Evolutionary conservation across 139 green algal genomes (phyloP).

Genomic region (Astrephomene gubernaculifera): DNA sequence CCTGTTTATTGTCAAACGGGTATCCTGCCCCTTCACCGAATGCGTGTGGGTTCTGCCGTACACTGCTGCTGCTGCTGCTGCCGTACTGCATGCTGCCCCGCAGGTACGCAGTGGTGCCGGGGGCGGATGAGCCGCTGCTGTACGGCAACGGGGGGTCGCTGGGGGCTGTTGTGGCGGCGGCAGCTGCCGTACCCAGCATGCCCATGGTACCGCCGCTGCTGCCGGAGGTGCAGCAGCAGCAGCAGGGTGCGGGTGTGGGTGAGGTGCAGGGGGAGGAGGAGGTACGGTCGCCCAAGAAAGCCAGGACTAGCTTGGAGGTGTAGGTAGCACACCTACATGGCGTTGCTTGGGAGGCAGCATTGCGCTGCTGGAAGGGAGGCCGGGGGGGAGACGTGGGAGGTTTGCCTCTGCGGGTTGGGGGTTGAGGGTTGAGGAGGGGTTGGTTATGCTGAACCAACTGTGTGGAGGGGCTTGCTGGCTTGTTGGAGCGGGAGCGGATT

Average conservation of each 20-base stretch:
- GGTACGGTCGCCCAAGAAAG: slow-evolving; percentile 7
- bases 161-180: not conserved
- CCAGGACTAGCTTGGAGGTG: not conserved
- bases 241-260: not conserved
- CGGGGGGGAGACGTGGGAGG: no score
- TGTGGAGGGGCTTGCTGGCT: no score
- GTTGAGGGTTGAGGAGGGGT: no score
- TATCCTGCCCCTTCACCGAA: not conserved
- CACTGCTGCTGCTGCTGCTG: not conserved
- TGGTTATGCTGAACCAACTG: no score
- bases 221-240: not conserved
- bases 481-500: no score
- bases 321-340: no score
- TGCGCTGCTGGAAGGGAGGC: no score
- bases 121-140: slow-evolving; percentile 24
- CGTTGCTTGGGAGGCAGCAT: no score
- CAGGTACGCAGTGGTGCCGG: slow-evolving; percentile 44
- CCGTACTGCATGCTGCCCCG: not conserved
- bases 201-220: not conserved
- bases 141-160: slow-evolving; percentile 17
- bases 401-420: no score
- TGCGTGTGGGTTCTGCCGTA: not conserved
- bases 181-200: slow-evolving; percentile 31
- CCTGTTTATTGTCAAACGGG: no score
- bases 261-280: not conserved